These are phyloP conservation scores for Vararia minispora DNA, from an alignment of 768 basidiomycete species.

Conservation along the genomic window DNA sequence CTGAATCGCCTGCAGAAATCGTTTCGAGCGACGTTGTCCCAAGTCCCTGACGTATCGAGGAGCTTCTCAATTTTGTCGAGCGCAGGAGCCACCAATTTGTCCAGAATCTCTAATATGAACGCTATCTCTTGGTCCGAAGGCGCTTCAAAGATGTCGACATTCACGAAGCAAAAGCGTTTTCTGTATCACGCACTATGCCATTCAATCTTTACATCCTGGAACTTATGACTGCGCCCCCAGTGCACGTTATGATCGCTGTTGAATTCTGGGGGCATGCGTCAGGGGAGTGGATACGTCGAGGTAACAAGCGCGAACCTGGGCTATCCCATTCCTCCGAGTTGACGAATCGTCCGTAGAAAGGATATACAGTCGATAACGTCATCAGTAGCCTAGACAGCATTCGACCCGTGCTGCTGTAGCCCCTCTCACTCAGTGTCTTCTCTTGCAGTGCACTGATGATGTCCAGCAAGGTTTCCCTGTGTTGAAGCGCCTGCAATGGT, in stretches of 20 bases:
- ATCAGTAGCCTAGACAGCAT: constrained; percentile 66
- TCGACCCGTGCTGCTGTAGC: constrained; percentile 71
- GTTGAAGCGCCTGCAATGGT: constrained; percentile 47
- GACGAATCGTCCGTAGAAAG: constrained; percentile 68
- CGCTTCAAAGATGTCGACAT: constrained; percentile 25
- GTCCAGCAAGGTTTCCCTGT: constrained; percentile 53
- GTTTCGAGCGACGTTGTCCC: constrained; percentile 60
- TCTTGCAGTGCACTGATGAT: constrained; percentile 60
- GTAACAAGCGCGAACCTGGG: constrained; percentile 38
- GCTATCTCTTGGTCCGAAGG: constrained; percentile 62
- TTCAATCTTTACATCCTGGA: constrained; percentile 69
- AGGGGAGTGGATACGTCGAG: constrained; percentile 1
- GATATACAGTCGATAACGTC: constrained; percentile 67
- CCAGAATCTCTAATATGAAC: constrained; percentile 71
- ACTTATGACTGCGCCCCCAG: constrained; percentile 76
- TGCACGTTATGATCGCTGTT: constrained; percentile 47
- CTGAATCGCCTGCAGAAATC: constrained; percentile 69
- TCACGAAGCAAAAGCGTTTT: background rate
- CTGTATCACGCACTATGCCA: constrained; percentile 75
- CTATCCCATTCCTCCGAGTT: constrained; percentile 74
- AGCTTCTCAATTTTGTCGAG: constrained; percentile 58
- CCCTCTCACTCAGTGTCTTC: constrained; percentile 79
- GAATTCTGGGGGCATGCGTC: constrained; percentile 36
- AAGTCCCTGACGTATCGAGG: constrained; percentile 39
- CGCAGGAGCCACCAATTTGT: constrained; percentile 52